Evolutionary conservation across 1,284 basidiomycete genomes (phyloP).

Genomic region (Rhodotorula mucilaginosa): DNA sequence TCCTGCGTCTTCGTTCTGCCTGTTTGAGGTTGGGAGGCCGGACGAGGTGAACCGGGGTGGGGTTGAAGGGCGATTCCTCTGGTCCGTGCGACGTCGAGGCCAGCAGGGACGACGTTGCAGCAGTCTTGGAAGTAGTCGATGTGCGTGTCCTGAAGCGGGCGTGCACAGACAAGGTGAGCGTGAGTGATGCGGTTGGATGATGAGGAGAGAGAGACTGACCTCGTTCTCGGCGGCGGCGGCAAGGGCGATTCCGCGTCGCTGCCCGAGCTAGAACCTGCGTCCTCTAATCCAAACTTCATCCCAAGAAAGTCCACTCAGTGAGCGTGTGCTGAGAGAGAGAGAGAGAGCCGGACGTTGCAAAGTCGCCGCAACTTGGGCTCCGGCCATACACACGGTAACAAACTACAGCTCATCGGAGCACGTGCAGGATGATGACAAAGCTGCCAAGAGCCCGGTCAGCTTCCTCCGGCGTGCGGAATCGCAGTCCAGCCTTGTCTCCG

Average conservation of each 20-base stretch:
- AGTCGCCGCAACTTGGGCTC: neutral
- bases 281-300: constrained; percentile 15
- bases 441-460: no score
- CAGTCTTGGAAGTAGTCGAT: neutral
- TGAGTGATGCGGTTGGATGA: neutral
- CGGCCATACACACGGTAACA: no score
- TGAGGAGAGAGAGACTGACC: neutral
- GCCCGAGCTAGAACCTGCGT: neutral
- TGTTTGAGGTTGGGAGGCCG: constrained; percentile 2
- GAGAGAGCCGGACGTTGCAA: no score
- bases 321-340: neutral
- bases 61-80: constrained; percentile 1
- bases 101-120: neutral
- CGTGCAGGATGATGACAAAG: no score
- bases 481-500: constrained; percentile 1
- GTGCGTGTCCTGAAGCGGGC: neutral
- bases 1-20: neutral
- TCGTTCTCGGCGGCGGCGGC: neutral
- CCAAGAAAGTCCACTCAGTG: no score
- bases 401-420: neutral
- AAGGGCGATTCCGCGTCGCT: neutral
- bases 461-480: neutral
- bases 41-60: constrained; percentile 13
- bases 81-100: no score
- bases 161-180: neutral